phyloP scores from a whole-genome alignment of 495 filamentous ascomycete species.

The Echria macrotheca region DNA sequence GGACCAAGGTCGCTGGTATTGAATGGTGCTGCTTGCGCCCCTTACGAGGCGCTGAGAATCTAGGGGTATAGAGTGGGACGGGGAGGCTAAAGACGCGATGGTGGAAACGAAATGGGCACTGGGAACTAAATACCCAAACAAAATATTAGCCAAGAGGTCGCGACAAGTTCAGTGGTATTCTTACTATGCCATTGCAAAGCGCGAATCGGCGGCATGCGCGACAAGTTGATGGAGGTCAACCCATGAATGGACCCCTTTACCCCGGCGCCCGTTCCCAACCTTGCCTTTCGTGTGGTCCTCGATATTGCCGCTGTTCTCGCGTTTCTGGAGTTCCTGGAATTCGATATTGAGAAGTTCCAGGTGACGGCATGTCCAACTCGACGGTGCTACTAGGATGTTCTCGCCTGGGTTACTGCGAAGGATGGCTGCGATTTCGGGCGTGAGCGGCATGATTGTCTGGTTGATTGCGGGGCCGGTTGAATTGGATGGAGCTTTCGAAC shows the following conservation, averaged over 20 bases:
- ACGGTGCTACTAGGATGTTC: background rate
- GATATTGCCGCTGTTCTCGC: constrained; percentile 1
- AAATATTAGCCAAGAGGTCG: constrained; percentile 2
- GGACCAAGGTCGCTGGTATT: constrained; percentile 4
- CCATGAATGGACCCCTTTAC: constrained; percentile 5
- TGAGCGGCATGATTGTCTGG: constrained; percentile 5
- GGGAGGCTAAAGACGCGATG: constrained; percentile 4
- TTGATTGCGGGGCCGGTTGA: background rate
- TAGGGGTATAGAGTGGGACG: constrained; percentile 7
- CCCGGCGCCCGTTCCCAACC: constrained; percentile 1
- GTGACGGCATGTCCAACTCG: constrained; percentile 1
- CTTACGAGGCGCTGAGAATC: constrained; percentile 6
- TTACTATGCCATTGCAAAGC: constrained; percentile 7
- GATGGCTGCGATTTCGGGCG: constrained; percentile 5
- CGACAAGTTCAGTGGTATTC: constrained; percentile 1
- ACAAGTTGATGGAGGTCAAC: constrained; percentile 5
- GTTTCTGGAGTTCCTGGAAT: constrained; percentile 1
- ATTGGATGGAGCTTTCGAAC: too few relatives aligned
- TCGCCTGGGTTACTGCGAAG: constrained; percentile 4
- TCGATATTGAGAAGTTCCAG: constrained; percentile 8
- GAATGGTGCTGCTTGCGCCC: constrained; percentile 4
- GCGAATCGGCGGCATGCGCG: background rate
- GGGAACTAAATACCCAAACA: constrained; percentile 2
- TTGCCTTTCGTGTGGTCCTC: constrained; percentile 6
- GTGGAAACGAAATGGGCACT: constrained; percentile 6